Conservation (phyloP, 345 rosid genomes). For the Salix brachista region DNA sequence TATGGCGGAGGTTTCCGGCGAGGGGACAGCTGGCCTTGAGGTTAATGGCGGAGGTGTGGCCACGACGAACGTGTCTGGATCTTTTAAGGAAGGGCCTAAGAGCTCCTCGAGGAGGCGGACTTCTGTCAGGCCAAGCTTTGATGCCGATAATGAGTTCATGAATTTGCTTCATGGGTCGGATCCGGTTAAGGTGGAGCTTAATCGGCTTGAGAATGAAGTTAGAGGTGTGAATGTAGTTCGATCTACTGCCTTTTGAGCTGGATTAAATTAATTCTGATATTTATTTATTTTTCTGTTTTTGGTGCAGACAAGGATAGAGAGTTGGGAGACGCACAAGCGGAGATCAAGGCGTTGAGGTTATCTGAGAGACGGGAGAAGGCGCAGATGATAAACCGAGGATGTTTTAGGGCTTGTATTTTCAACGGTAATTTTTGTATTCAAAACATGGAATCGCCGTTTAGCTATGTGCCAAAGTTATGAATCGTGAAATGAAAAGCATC, state of each 20-base stretch:
- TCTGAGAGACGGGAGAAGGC: constrained; percentile 97
- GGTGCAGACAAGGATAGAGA: constrained; percentile 85
- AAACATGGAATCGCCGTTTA: too few species aligned
- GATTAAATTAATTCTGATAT: constrained; percentile 21
- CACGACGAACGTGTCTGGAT: constrained; percentile 41
- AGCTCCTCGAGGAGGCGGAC: constrained; percentile 63
- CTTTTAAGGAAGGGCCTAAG: constrained; percentile 59
- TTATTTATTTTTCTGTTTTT: constrained; percentile 14
- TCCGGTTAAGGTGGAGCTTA: constrained; percentile 94
- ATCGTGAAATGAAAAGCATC: too few species aligned
- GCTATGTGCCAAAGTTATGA: too few species aligned
- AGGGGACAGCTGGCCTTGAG: constrained; percentile 22
- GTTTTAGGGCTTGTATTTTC: too few species aligned
- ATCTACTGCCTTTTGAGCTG: constrained; percentile 48
- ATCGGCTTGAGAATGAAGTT: constrained; percentile 94
- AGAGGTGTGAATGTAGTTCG: constrained; percentile 78
- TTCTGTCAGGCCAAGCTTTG: constrained; percentile 71
- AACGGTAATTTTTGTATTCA: too few species aligned
- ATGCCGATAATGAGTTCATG: constrained; percentile 88
- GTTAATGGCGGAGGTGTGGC: constrained; percentile 13
- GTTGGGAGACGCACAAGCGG: constrained; percentile 81
- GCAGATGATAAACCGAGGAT: too few species aligned
- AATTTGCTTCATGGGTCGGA: constrained; percentile 90
- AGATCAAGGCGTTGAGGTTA: constrained; percentile 75
- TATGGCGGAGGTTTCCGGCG: constrained; percentile 33